A percentile compares a stretch with the other conserved stretches of the same genome.
Conservation (phyloP, 148 eudicot species). For the Cornus controversa region DNA sequence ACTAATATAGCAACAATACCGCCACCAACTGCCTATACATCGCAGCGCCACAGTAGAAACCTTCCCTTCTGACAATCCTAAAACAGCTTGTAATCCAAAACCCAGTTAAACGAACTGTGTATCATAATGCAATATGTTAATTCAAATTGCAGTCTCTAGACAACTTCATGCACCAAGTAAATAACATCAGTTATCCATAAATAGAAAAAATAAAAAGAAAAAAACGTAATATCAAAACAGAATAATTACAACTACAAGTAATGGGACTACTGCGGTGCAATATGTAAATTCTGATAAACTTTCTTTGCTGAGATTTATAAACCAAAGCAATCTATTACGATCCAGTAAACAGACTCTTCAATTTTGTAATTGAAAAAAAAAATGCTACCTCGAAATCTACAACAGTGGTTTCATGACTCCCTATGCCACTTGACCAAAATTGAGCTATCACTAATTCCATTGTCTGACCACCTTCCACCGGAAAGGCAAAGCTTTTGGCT, state of each 20-base stretch:
- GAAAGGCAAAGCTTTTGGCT: conserved; percentile 77
- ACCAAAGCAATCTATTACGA: neutral
- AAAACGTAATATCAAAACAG: too few relatives aligned
- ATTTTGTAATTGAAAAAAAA: neutral
- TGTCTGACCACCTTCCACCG: conserved; percentile 88
- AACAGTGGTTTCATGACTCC: conserved; percentile 70
- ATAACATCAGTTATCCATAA: neutral
- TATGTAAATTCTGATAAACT: neutral
- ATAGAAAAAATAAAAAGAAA: too few relatives aligned
- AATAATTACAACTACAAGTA: neutral
- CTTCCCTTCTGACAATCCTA: neutral
- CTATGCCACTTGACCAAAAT: conserved; percentile 97
- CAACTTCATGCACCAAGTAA: neutral
- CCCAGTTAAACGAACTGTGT: too few relatives aligned
- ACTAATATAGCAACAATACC: neutral
- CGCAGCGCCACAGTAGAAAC: neutral
- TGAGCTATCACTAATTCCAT: conserved; percentile 92
- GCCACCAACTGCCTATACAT: neutral
- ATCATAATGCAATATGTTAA: neutral
- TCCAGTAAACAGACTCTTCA: neutral
- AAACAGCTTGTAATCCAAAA: too few relatives aligned
- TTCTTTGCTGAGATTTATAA: neutral
- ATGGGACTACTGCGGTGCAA: neutral
- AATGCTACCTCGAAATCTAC: conserved; percentile 86
- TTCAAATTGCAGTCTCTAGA: neutral